phyloP scores from a whole-genome alignment of 768 basidiomycete species.

The Russula sp. region DNA sequence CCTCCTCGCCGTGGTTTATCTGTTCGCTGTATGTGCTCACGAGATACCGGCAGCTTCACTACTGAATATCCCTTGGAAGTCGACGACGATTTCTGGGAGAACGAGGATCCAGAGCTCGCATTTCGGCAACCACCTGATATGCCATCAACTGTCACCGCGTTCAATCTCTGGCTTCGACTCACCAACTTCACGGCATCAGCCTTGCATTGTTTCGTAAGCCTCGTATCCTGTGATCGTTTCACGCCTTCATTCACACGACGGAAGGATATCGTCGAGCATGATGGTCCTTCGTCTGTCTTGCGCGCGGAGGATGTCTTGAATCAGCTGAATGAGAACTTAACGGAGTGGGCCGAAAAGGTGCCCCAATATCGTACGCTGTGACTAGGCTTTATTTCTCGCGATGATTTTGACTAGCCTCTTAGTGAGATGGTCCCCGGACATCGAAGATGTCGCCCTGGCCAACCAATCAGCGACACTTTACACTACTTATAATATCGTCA shows the following conservation, averaged over 20 bases:
- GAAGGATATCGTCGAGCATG: slow-evolving; percentile 17
- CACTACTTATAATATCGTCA: slow-evolving; percentile 53
- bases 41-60: slow-evolving; percentile 41
- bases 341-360: slow-evolving; percentile 37
- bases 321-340: slow-evolving; percentile 46
- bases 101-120: slow-evolving; percentile 38
- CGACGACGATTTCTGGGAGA: slow-evolving; percentile 58
- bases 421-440: slow-evolving; percentile 46
- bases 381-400: not conserved
- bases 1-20: slow-evolving; percentile 23
- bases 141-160: slow-evolving; percentile 42
- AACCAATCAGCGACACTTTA: slow-evolving; percentile 46
- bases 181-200: slow-evolving; percentile 46
- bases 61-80: slow-evolving; percentile 50
- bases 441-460: slow-evolving; percentile 41
- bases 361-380: slow-evolving; percentile 35
- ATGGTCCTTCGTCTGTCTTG: slow-evolving; percentile 17
- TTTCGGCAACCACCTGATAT: slow-evolving; percentile 50
- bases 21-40: not conserved
- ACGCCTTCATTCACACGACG: not conserved
- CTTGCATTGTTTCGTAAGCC: slow-evolving; percentile 45
- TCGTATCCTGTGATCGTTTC: not conserved
- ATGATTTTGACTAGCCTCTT: not conserved
- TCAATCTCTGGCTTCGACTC: slow-evolving; percentile 45
- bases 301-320: slow-evolving; percentile 40